These are phyloP conservation scores for Aegilops speltoides DNA, from an alignment of 176 grass and related monocot species.

Conservation along the genomic window DNA sequence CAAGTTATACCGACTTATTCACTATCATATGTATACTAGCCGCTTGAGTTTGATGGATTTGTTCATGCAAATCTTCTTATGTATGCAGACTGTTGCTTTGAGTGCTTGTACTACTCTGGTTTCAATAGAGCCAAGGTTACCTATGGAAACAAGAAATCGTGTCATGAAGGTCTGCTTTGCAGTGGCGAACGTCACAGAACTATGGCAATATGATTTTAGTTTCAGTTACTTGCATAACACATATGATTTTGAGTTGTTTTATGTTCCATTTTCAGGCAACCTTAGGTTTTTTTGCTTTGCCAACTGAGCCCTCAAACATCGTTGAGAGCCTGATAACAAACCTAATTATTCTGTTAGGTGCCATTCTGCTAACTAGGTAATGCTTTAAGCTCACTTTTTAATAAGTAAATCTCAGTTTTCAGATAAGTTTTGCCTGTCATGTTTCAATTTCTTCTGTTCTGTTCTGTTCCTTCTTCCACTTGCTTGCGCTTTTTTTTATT, in stretches of 20 bases:
- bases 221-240: constrained; percentile 15
- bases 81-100: constrained; percentile 84
- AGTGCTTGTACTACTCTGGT: constrained; percentile 96
- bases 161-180: constrained; percentile 83
- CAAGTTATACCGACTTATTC: constrained; percentile 8
- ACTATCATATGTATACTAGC: background rate
- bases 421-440: constrained; percentile 1
- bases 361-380: constrained; percentile 96
- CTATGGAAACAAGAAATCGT: constrained; percentile 97
- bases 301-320: constrained; percentile 81
- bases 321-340: constrained; percentile 80
- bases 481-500: background rate
- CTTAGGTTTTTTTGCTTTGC: constrained; percentile 92
- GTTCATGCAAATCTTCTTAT: constrained; percentile 8
- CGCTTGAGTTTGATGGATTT: constrained; percentile 4
- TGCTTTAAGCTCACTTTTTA: constrained; percentile 10
- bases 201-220: constrained; percentile 18
- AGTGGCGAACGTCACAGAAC: constrained; percentile 14
- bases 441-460: constrained; percentile 6
- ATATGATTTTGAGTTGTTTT: constrained; percentile 32
- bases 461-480: constrained; percentile 11
- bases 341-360: constrained; percentile 83
- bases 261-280: constrained; percentile 71
- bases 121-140: constrained; percentile 89
- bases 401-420: background rate